Evolutionary conservation across 148 eudicot species (phyloP).

Genomic region (Silene uniflora): DNA sequence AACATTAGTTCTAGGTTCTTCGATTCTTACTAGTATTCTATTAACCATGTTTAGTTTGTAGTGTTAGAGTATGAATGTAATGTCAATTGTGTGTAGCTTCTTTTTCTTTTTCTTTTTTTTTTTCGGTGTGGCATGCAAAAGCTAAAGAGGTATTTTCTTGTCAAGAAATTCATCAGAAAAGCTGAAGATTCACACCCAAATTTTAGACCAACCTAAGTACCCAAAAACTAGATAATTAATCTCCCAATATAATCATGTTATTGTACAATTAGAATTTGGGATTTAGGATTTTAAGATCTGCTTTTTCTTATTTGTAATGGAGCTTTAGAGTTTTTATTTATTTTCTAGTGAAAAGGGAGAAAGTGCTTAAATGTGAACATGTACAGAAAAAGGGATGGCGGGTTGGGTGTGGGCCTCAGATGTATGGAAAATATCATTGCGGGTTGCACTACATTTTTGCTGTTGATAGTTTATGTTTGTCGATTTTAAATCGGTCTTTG

Average conservation of each 20-base stretch:
- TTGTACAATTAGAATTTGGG: neutral
- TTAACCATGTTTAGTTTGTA: constrained; percentile 28
- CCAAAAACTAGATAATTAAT: neutral
- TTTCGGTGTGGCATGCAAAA: constrained; percentile 8
- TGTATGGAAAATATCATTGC: neutral
- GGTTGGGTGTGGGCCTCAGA: constrained; percentile 1
- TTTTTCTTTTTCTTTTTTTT: too few relatives aligned
- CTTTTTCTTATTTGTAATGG: neutral
- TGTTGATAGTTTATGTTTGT: too few relatives aligned
- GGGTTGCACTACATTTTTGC: neutral
- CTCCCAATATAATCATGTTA: neutral
- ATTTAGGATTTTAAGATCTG: constrained; percentile 2
- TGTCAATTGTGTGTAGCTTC: constrained; percentile 9
- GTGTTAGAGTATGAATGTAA: neutral
- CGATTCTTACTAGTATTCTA: constrained; percentile 15
- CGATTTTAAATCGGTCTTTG: too few relatives aligned
- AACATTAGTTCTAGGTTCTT: neutral
- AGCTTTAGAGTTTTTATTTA: constrained; percentile 5
- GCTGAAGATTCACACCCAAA: constrained; percentile 12
- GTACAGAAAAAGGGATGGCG: constrained; percentile 26
- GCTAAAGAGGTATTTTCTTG: constrained; percentile 7
- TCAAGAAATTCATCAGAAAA: constrained; percentile 8
- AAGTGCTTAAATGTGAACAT: constrained; percentile 21
- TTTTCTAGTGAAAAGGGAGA: neutral
- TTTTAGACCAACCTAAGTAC: neutral